phyloP scores from a whole-genome alignment of 1,139 yeast species.

The Suhomyces panamericanus region DNA sequence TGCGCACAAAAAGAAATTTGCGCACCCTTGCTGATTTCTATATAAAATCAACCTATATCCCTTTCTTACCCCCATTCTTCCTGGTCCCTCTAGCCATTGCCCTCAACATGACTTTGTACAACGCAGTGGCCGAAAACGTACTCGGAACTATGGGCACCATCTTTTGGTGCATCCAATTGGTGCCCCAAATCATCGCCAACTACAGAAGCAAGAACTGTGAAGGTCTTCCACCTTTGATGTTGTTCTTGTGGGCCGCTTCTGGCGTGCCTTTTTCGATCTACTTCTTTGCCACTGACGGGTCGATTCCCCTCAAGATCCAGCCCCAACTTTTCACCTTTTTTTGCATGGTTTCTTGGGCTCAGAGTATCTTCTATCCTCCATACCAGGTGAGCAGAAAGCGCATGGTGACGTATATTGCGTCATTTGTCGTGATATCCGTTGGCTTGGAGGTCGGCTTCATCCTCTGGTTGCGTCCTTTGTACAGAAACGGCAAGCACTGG shows the following conservation, averaged over 20 bases:
- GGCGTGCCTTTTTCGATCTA: slow-evolving; percentile 85
- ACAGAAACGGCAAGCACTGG: slow-evolving; percentile 65
- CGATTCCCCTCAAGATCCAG: slow-evolving; percentile 77
- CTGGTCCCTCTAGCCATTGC: too few relatives aligned
- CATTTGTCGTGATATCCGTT: slow-evolving; percentile 47
- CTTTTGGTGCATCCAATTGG: slow-evolving; percentile 85
- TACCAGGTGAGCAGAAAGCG: slow-evolving; percentile 37
- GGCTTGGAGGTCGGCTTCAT: slow-evolving; percentile 73
- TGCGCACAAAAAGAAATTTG: slow-evolving; percentile 1
- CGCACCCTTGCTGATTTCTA: background rate
- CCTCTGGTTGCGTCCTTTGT: slow-evolving; percentile 65
- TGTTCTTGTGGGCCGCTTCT: slow-evolving; percentile 80
- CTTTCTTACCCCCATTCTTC: too few relatives aligned
- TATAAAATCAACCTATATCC: background rate
- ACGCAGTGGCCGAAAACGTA: slow-evolving; percentile 61
- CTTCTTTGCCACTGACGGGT: slow-evolving; percentile 69
- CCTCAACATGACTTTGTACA: slow-evolving; percentile 11
- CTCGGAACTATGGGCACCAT: slow-evolving; percentile 89
- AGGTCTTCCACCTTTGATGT: slow-evolving; percentile 83
- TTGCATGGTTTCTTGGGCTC: slow-evolving; percentile 68
- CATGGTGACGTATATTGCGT: slow-evolving; percentile 35
- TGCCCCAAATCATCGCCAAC: slow-evolving; percentile 81
- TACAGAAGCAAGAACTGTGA: slow-evolving; percentile 74
- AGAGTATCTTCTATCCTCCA: slow-evolving; percentile 82
- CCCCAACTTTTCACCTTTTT: slow-evolving; percentile 82